Base-by-base conservation (phyloP, 495 filamentous ascomycete species). In the Pyrenopolyporus hunteri region DNA sequence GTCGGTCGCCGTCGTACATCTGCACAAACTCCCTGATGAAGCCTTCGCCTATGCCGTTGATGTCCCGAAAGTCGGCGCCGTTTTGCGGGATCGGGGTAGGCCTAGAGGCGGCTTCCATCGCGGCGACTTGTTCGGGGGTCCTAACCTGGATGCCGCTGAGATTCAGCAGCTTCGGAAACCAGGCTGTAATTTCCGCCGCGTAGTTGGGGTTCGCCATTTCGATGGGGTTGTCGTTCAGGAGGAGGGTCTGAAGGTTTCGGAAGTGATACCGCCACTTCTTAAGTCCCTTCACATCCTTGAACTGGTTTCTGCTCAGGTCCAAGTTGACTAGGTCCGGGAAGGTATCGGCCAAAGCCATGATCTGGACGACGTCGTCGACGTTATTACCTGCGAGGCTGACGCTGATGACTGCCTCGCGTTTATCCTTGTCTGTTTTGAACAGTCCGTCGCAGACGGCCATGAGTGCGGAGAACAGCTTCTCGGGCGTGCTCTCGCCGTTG, bases 381-480 rank as follows among this genome's bases (percentile, higher is more conserved):
- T 83, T 80, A 63, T 97, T 97, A 64, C 86, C 80, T 20, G 86
- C 86, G 4, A 98, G 81, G 13, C 86, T 87, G 60, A 97, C 85
- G 52, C 89, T 90, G 46, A 85, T 75, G 19, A 98, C 83, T 3
- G 86, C 86, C 22, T 91, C 85, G 20, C 83, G 81, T 69, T 91
- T 90, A 25, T 85, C 80, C 13, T 87, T 74, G 3, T 81, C 44
- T 22, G 75, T 85, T 57, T 82, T 82, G 75, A 94, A 94, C 22
- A 85, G 78, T 63, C 82, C 74, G 26, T 90, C 87, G 70, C 87
- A 89, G 28, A 96, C 81, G 51, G 84, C 85, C 87, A 97, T 92
- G 25, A 97, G 77, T 2, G 88, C 93, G 31, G 89, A 89, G 75
- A 97, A 97, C 56, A 97, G 87, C 69, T 97, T 98, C 42, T 87